Evolutionary conservation across 768 basidiomycete genomes (phyloP).

Genomic region (Rhodotorula diobovata): DNA sequence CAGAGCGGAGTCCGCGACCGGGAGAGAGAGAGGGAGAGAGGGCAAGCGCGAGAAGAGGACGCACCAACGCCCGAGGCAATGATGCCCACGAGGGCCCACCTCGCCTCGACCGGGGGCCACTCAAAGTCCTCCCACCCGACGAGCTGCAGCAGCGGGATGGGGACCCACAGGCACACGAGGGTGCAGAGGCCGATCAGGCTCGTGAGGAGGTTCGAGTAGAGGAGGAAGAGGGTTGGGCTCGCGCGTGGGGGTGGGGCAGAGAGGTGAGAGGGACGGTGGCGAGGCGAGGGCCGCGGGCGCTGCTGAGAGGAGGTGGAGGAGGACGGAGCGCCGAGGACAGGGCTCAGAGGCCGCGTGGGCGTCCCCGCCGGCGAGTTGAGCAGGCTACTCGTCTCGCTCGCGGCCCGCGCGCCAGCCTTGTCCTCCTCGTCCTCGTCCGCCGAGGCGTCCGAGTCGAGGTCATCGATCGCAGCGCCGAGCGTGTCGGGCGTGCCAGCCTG

Average conservation of each 20-base stretch:
- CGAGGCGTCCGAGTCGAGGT: background rate
- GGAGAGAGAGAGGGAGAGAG: too few relatives aligned
- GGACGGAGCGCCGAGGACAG: background rate
- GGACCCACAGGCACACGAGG: conserved; percentile 68
- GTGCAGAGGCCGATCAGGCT: conserved; percentile 75
- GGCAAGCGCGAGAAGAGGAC: too few relatives aligned
- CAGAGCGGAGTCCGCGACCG: too few relatives aligned
- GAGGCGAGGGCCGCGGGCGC: background rate
- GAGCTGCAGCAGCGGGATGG: conserved; percentile 68
- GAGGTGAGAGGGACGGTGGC: background rate
- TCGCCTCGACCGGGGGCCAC: conserved; percentile 56
- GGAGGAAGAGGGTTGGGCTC: conserved; percentile 70
- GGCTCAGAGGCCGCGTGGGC: conserved; percentile 41
- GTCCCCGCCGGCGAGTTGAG: background rate
- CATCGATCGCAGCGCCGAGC: background rate
- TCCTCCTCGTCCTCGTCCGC: background rate
- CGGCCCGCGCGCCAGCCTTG: background rate
- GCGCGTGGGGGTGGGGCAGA: conserved; percentile 44
- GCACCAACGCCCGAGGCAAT: conserved; percentile 56
- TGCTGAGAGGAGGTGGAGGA: background rate
- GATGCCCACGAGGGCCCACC: conserved; percentile 62
- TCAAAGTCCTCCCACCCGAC: conserved; percentile 62
- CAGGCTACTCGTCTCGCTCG: background rate
- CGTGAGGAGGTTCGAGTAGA: conserved; percentile 77
- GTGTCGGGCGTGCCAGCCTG: background rate